Evolutionary conservation across 306 rosid species (phyloP).

Genomic region (Vigna nakashimae): DNA sequence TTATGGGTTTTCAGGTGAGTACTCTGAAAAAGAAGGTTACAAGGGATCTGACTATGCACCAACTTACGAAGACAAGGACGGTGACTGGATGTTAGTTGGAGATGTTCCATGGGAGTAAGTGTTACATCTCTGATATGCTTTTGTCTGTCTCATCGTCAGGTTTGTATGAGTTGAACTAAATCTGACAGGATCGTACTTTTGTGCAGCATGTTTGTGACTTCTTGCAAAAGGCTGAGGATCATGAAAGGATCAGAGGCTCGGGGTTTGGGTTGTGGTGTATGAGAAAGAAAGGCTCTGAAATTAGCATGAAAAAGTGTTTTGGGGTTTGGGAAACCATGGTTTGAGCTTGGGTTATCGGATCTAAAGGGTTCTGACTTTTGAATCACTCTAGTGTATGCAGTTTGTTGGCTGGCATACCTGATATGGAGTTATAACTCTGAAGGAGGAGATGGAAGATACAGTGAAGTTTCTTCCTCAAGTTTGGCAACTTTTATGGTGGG

Average conservation of each 20-base stretch:
- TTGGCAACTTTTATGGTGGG: slow-evolving; percentile 44
- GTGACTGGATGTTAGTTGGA: slow-evolving; percentile 97
- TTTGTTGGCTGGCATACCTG: slow-evolving; percentile 36
- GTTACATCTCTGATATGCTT: background rate
- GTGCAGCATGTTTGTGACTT: slow-evolving; percentile 84
- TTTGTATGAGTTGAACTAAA: background rate
- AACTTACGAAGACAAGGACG: slow-evolving; percentile 93
- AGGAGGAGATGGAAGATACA: slow-evolving; percentile 46
- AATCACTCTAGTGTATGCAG: slow-evolving; percentile 45
- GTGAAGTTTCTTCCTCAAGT: slow-evolving; percentile 42
- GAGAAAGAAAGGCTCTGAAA: slow-evolving; percentile 33
- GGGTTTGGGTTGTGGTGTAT: slow-evolving; percentile 81
- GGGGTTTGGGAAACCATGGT: slow-evolving; percentile 43
- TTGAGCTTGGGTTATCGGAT: slow-evolving; percentile 75
- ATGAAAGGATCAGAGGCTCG: slow-evolving; percentile 91
- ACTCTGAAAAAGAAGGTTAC: slow-evolving; percentile 87
- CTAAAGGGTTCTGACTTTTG: slow-evolving; percentile 26
- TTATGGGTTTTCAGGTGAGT: slow-evolving; percentile 59
- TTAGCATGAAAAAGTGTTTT: slow-evolving; percentile 19
- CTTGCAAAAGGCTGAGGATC: slow-evolving; percentile 90
- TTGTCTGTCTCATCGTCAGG: background rate
- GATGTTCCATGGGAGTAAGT: slow-evolving; percentile 99
- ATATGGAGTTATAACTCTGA: slow-evolving; percentile 40
- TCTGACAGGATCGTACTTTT: slow-evolving; percentile 35
- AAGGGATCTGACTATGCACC: slow-evolving; percentile 89